Evolutionary conservation across 441 rosid species (phyloP), one percentile per base, ranked within the genome.

Genomic region (Adansonia gregorii): DNA sequence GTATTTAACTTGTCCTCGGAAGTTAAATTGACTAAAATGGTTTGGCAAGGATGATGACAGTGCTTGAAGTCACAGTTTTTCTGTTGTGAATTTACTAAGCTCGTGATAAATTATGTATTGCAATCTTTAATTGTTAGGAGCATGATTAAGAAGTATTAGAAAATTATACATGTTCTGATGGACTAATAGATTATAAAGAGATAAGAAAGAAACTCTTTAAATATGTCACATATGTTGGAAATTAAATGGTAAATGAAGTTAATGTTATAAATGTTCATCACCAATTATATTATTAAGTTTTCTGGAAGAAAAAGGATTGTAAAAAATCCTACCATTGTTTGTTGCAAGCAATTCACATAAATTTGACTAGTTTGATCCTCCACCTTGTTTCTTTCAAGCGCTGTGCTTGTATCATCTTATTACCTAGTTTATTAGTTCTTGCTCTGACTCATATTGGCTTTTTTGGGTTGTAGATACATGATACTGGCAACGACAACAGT

Each of bases 401-500:
- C 17, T 75, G 15, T 48, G 41, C 49, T 12, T 61, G 19, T 11
- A 8, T 46, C 35, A 15, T 31, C 43, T 24, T 49, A 10, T 61
- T 64, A 48, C 2, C 45, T 2, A 14, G 67, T 31, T 61, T 24
- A 27, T 63, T 8, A 27, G 19, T 12, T 63, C 6, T 31, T 31
- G 41, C 41, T n/a, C 17, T 2, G 31, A 55, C 27, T 72, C 9
- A 35, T 72, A 6, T 35, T 55, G 12, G 4, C 14, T 17, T 35
- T 9, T 71, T 46, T 31, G 80, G 65, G 54, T 79, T 56, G 48
- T 74, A 96, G 99, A 94, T 96, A 96, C 82, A 89, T 96, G 99
- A 95, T 95, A 73, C 79, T 95, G 72, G 98, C 95, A 12, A 95
- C 99, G 20, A 90, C 97, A 59, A 95, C 97, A 1, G 90, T 95